Evolutionary conservation across 2,329 filamentous ascomycete genomes (phyloP).

Genomic region (Colletotrichum siamense): DNA sequence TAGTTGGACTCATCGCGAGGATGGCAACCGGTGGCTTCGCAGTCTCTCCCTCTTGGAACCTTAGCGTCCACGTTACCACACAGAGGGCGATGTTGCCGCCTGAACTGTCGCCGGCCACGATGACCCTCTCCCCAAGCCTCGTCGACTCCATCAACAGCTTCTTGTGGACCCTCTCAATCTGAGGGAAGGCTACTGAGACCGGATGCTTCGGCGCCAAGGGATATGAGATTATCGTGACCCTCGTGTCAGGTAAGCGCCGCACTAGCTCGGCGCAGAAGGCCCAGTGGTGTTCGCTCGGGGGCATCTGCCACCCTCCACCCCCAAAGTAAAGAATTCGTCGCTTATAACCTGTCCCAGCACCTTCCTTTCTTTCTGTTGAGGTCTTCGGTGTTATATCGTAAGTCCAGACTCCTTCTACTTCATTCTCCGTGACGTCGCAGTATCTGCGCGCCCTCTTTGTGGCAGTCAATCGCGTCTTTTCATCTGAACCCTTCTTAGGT

Average conservation of each 20-base stretch:
- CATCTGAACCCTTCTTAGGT: background rate
- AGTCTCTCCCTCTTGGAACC: conserved; percentile 33
- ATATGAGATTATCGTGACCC: conserved; percentile 54
- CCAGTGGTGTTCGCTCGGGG: conserved; percentile 58
- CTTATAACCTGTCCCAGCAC: conserved; percentile 21
- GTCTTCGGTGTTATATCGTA: conserved; percentile 26
- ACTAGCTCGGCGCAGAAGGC: conserved; percentile 51
- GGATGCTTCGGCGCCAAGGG: conserved; percentile 60
- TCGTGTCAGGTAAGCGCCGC: conserved; percentile 40
- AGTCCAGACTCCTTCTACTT: conserved; percentile 29
- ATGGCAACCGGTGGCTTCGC: conserved; percentile 38
- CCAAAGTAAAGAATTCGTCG: conserved; percentile 56
- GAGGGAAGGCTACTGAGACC: conserved; percentile 51
- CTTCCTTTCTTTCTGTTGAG: background rate
- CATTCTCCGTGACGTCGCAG: background rate
- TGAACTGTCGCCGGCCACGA: conserved; percentile 59
- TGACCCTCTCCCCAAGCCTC: conserved; percentile 43
- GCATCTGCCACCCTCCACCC: conserved; percentile 61
- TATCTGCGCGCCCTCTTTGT: background rate
- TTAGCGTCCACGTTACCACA: conserved; percentile 36
- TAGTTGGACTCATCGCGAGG: conserved; percentile 49
- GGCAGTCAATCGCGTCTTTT: background rate
- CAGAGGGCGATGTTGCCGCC: conserved; percentile 58
- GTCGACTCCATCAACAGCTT: conserved; percentile 43
- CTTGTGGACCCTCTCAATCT: conserved; percentile 49